phyloP scores from a whole-genome alignment of 2,329 filamentous ascomycete genomes.

The Myotisia sp. region DNA sequence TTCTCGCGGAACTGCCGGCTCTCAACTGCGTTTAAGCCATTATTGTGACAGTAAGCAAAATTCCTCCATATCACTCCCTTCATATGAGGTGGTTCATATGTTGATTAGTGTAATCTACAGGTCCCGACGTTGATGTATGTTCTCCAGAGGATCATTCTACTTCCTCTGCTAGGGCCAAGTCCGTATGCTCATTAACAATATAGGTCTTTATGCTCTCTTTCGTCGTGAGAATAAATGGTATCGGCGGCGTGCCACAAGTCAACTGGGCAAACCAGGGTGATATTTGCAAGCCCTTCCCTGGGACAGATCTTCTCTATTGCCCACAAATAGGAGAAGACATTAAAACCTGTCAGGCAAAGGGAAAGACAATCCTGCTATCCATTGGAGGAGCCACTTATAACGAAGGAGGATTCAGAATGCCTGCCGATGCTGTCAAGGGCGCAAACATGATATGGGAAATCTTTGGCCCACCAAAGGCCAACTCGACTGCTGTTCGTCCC shows the following conservation, averaged over 20 bases:
- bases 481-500: conserved; percentile 39
- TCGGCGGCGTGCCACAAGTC: conserved; percentile 25
- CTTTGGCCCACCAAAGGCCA: conserved; percentile 44
- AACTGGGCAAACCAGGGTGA: conserved; percentile 54
- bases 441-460: conserved; percentile 55
- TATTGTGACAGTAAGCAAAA: conserved; percentile 9
- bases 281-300: conserved; percentile 45
- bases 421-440: conserved; percentile 37
- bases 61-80: background rate
- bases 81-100: background rate
- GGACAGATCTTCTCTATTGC: conserved; percentile 45
- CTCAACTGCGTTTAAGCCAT: conserved; percentile 7
- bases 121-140: conserved; percentile 20
- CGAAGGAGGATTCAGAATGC: conserved; percentile 50
- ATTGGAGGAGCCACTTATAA: conserved; percentile 57
- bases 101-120: conserved; percentile 1
- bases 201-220: conserved; percentile 51
- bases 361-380: conserved; percentile 59
- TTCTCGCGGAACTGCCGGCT: conserved; percentile 24
- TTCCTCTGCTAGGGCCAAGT: background rate
- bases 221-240: conserved; percentile 41
- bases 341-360: conserved; percentile 46
- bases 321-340: conserved; percentile 48
- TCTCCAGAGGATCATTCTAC: too few species aligned
- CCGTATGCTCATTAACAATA: background rate